Base-by-base conservation (phyloP, 2,329 filamentous ascomycete genomes). In the Phyllosticta ampelicida region DNA sequence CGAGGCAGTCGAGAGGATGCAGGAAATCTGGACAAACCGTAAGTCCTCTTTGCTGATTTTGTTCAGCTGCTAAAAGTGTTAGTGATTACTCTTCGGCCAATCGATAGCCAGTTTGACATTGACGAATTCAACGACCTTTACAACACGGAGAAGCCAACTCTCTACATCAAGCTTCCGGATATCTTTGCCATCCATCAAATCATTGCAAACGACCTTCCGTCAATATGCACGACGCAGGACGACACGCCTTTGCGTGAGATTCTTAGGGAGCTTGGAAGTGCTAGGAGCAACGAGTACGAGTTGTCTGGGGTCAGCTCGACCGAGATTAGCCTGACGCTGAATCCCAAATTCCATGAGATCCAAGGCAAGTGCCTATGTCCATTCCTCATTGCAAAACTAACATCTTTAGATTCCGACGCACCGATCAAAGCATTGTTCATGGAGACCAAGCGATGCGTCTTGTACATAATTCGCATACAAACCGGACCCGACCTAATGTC, bases 101-200 rank as follows among this genome's bases (percentile, higher is more conserved):
- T 90, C 0, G 94, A 99, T 72, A 81, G 84, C 55, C 94, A 94
- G 21, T 99, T 97, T 68, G 91, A 97, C 71, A 96, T 99, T 70
- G 94, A 99, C 69, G 94, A 97, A 71, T 99, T 94, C 81, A 97
- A 96, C 70, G 94, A 99, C 68, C 80, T 99, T 6, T 97, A 97
- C 69, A 89, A 92, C 59, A 91, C 95, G 71, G 94, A 90, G 63
- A 96, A 96, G 73, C 94, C 94, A 6, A 97, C 92, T 0, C 79
- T 99, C n/a, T 99, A 97, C 76, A 96, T 99, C 77, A 99, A 99
- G 76, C 92, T 99, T 83, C 83, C 88, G 16, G 94, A 99, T 70
- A 91, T 99, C 59, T 97, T 99, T 71, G 89, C 92, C 53, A 92
- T 99, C 60, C 95, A 99, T 74, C 90, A 86, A 62, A 80, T 97